Conservation (phyloP, 495 filamentous ascomycete genomes). For the Aspergillus avenaceus region DNA sequence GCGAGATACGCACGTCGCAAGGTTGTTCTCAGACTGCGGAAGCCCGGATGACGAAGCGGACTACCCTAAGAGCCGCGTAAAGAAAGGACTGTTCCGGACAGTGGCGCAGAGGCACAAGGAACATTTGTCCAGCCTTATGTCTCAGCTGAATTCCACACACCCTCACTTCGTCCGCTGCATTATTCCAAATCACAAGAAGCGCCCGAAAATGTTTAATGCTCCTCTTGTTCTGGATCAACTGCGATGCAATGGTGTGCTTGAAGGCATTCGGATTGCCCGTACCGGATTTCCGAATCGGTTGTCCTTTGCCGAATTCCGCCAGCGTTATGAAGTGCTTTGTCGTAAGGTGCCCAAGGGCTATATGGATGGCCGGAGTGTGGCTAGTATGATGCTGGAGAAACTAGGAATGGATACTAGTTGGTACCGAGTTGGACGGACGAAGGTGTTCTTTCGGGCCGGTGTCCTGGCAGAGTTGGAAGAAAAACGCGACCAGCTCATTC, state of each 20-base stretch:
- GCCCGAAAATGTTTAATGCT: slow-evolving; percentile 87
- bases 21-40: slow-evolving; percentile 82
- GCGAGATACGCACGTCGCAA: slow-evolving; percentile 73
- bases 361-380: slow-evolving; percentile 81
- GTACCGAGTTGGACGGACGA: slow-evolving; percentile 92
- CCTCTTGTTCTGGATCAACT: slow-evolving; percentile 91
- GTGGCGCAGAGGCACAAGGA: slow-evolving; percentile 98
- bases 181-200: slow-evolving; percentile 96
- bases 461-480: slow-evolving; percentile 97
- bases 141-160: slow-evolving; percentile 91
- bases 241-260: slow-evolving; percentile 96
- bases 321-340: slow-evolving; percentile 96
- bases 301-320: slow-evolving; percentile 87
- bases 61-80: slow-evolving; percentile 74
- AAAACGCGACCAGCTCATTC: slow-evolving; percentile 84
- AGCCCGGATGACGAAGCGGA: slow-evolving; percentile 70
- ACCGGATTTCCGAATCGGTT: slow-evolving; percentile 98
- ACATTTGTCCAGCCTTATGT: slow-evolving; percentile 90
- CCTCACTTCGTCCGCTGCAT: slow-evolving; percentile 99
- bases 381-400: slow-evolving; percentile 84
- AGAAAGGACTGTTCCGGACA: slow-evolving; percentile 95
- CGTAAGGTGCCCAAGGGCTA: slow-evolving; percentile 85
- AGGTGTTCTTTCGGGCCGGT: slow-evolving; percentile 97
- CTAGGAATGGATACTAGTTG: slow-evolving; percentile 77
- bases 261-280: slow-evolving; percentile 94